These are phyloP conservation scores for Nosema muscidifuracis DNA, from an alignment of 371 early-diverging fungal genomes.

Conservation along the genomic window DNA sequence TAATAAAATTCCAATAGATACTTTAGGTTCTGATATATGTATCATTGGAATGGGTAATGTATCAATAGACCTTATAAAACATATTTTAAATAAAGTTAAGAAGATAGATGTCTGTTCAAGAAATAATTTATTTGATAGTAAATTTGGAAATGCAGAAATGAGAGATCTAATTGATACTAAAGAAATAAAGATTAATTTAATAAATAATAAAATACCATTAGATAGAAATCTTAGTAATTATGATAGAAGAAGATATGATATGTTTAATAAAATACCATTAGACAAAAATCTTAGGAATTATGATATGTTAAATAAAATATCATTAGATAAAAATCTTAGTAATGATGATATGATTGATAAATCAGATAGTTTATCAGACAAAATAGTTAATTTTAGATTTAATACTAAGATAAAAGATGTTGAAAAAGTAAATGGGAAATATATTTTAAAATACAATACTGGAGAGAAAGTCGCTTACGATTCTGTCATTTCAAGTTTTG, in stretches of 20 bases:
- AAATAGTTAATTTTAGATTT: slow-evolving; percentile 25
- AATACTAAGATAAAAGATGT: slow-evolving; percentile 19
- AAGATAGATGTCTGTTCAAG: slow-evolving; percentile 16
- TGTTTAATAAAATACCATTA: slow-evolving; percentile 16
- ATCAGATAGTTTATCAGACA: too few species aligned
- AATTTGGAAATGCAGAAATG: slow-evolving; percentile 43
- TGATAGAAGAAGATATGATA: slow-evolving; percentile 5
- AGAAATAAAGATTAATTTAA: background rate
- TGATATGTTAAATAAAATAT: too few species aligned
- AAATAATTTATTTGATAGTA: background rate
- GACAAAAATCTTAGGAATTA: too few species aligned
- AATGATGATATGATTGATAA: slow-evolving; percentile 3
- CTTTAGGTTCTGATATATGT: slow-evolving; percentile 25
- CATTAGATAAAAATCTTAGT: background rate
- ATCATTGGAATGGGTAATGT: slow-evolving; percentile 58
- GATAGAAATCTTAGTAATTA: background rate
- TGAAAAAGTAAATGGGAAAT: background rate
- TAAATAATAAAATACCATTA: background rate
- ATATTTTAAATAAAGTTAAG: background rate
- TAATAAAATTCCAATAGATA: background rate
- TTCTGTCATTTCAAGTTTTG: slow-evolving; percentile 29
- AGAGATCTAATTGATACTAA: background rate
- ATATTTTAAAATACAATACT: slow-evolving; percentile 5
- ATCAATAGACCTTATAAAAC: slow-evolving; percentile 37
- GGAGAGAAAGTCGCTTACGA: slow-evolving; percentile 4